Conservation (phyloP, 495 filamentous ascomycete genomes). For the Penicillium egyptiacum region DNA sequence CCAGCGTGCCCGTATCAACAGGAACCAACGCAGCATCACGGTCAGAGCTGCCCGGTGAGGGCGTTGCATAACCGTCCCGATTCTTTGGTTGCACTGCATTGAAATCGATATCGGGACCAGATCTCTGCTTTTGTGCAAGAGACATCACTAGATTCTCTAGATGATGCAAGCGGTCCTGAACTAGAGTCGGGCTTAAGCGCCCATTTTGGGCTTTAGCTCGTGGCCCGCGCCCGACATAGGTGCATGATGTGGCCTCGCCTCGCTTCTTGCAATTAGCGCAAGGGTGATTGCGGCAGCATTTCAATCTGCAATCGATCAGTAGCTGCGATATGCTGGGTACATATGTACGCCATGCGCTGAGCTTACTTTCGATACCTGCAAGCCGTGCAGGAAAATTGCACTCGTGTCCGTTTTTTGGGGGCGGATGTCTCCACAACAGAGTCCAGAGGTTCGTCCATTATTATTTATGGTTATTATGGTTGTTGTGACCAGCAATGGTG, state of each 20-base stretch:
- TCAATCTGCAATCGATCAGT: constrained; percentile 38
- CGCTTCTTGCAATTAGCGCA: constrained; percentile 52
- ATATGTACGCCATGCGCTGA: not conserved
- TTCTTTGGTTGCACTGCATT: constrained; percentile 7
- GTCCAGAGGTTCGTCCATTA: constrained; percentile 11
- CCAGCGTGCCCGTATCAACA: constrained; percentile 60
- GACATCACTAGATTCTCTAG: constrained; percentile 53
- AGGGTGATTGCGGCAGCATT: constrained; percentile 52
- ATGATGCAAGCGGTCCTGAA: constrained; percentile 52
- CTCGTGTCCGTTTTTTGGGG: constrained; percentile 49
- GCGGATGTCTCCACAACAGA: constrained; percentile 15
- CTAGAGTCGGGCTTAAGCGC: constrained; percentile 36
- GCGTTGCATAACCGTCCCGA: constrained; percentile 20
- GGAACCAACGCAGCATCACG: constrained; percentile 52
- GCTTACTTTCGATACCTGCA: constrained; percentile 54
- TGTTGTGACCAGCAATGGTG: not conserved
- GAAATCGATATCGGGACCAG: constrained; percentile 17
- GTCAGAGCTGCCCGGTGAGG: constrained; percentile 60
- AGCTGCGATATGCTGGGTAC: constrained; percentile 2
- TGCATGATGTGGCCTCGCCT: constrained; percentile 43
- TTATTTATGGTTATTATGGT: not conserved
- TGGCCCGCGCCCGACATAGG: constrained; percentile 43
- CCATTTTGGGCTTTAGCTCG: constrained; percentile 34
- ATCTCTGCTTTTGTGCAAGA: constrained; percentile 40
- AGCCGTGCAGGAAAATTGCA: constrained; percentile 55